Evolutionary conservation across 345 rosid species (phyloP).

Genomic region (Brassica nigra): DNA sequence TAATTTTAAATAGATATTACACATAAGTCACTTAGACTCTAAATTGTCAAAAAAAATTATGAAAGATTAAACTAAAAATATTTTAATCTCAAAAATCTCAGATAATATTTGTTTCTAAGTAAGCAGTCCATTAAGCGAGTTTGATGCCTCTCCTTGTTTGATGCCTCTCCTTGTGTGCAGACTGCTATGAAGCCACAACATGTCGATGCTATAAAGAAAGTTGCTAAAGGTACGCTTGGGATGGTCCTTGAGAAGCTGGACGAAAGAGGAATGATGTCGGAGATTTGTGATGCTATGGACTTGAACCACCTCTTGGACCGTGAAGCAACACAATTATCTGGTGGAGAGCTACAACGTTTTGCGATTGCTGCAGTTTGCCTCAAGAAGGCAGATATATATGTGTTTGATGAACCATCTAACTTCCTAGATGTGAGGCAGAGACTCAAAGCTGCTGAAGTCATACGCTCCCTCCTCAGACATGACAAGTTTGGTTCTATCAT

Average conservation of each 20-base stretch:
- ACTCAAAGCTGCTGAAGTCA: background rate
- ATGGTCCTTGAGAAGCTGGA: background rate
- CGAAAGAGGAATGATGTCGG: background rate
- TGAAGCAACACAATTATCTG: background rate
- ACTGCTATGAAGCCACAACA: background rate
- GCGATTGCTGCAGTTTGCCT: background rate
- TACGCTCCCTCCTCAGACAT: background rate
- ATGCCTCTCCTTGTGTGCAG: background rate
- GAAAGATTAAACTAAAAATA: background rate
- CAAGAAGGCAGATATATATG: background rate
- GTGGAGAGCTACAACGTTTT: background rate
- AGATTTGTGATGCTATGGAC: background rate
- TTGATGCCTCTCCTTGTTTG: background rate
- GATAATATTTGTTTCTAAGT: background rate
- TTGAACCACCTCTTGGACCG: conserved; percentile 3
- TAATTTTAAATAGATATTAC: background rate
- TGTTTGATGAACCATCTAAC: background rate
- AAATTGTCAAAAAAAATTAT: too few species aligned
- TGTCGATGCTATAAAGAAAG: background rate
- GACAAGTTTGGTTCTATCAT: background rate
- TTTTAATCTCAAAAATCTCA: background rate
- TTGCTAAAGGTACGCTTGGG: background rate
- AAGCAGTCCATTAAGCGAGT: background rate
- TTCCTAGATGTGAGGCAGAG: background rate
- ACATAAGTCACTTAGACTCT: background rate